Conservation (phyloP, 2,329 filamentous ascomycete species). For the Orbilia blumenaviensis region DNA sequence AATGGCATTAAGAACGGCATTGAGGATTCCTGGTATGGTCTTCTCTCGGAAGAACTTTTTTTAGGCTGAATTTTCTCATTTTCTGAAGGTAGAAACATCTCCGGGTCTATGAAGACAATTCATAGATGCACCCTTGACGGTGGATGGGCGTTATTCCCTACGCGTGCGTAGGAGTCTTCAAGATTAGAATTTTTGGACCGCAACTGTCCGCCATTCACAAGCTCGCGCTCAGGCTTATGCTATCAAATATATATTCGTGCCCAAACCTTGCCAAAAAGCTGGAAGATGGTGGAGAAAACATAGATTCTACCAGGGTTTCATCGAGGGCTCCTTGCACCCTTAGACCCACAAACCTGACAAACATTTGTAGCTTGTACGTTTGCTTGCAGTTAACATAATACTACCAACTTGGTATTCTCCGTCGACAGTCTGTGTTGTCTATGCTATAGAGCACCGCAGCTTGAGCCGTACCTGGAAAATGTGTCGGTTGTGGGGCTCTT, state of each 20-base stretch:
- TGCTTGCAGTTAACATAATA: no score
- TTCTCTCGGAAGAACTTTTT: background rate
- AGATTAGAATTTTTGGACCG: background rate
- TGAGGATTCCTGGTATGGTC: no score
- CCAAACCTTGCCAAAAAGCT: slow-evolving; percentile 14
- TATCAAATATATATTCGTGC: background rate
- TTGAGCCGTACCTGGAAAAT: slow-evolving; percentile 28
- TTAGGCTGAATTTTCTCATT: slow-evolving; percentile 10
- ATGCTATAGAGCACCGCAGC: background rate
- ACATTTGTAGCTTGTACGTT: slow-evolving; percentile 1
- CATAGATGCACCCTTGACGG: slow-evolving; percentile 7
- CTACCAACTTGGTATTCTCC: background rate
- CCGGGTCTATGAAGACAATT: background rate
- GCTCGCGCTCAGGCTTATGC: slow-evolving; percentile 13
- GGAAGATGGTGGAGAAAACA: slow-evolving; percentile 37
- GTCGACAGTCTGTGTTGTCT: background rate
- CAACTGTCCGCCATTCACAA: background rate
- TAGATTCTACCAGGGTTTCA: slow-evolving; percentile 36
- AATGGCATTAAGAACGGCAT: no score
- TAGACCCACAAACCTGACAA: slow-evolving; percentile 16
- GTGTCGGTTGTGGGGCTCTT: slow-evolving; percentile 33
- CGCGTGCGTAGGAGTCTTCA: background rate
- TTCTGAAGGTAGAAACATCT: background rate
- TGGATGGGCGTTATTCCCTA: background rate
- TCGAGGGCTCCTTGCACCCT: slow-evolving; percentile 9